Evolutionary conservation across 2,329 filamentous ascomycete species (phyloP), one percentile per base, ranked within the genome.

Genomic region (Trichoderma aggressivum): DNA sequence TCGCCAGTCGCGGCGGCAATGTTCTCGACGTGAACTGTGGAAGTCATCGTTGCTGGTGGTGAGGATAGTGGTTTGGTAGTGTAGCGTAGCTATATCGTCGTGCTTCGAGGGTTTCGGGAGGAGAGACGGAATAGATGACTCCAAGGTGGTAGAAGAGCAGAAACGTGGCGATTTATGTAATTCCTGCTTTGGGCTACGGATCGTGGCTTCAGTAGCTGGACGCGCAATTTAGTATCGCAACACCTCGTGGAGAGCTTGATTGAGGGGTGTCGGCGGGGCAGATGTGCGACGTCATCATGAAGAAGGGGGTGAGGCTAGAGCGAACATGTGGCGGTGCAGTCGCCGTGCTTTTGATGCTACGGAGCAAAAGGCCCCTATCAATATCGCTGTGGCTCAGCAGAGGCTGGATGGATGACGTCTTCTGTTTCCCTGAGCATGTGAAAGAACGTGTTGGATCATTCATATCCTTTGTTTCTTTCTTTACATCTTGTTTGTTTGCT

Each of bases 11-110:
- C 84, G 74, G 86, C 81, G 76, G 92, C 90, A 84, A 99, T 97
- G 85, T 96, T 94, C 84, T 92, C 92, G 78, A 98, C 94, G 84
- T 94, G 85, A 74, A 98, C 93, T 64, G 92, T 95, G 39, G 47
- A 47, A 10, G 71, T 43, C 68, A 70, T 72, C 18, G 39, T 59
- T 58, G 61, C 21, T 61, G 11, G 16, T 30, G 5, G 47, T 26
- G 36, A 28, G 24, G 21, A 34, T 14, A 36, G 21, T 30, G 70
- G 47, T 14, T 24, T 53, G 47, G 11, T 53, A 14, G 47, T 50
- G 43, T 43, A n/a, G 7, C 3, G 21, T 50, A 62, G 32, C 10
- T 58, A 14, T 39, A 8, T 30, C 24, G 30, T 5, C 34, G 28
- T 5, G 28, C 16, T 62, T 26, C 3, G 36, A 55, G 28, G 18